Conservation (phyloP, 2,329 filamentous ascomycete species). For the Apiospora kogelbergensis region DNA sequence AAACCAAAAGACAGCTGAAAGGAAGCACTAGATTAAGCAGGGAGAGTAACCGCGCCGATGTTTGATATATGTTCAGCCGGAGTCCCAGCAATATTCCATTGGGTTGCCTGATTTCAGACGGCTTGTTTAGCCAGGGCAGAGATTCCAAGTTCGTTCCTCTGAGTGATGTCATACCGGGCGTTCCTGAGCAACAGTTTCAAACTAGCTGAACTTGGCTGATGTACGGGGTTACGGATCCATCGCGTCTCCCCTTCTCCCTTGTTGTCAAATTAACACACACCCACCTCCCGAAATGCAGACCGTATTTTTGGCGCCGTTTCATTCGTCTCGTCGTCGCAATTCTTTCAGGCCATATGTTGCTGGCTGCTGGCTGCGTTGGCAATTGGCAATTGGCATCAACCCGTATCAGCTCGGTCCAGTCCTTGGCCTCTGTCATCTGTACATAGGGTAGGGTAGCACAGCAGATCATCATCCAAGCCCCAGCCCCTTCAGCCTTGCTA, state of each 20-base stretch:
- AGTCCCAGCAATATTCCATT: neutral
- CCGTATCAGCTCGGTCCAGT: neutral
- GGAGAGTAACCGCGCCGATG: neutral
- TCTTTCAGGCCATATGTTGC: neutral
- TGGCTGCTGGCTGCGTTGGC: too few species aligned
- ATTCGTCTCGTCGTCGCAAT: neutral
- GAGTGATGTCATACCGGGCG: slow-evolving; percentile 1
- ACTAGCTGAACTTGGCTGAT: neutral
- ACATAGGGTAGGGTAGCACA: neutral
- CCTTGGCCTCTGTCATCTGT: slow-evolving; percentile 1
- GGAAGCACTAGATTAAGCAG: neutral
- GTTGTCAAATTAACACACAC: neutral
- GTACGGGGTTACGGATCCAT: neutral
- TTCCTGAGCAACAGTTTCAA: slow-evolving; percentile 5
- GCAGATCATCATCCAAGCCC: neutral
- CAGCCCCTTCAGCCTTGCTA: neutral
- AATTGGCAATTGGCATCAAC: slow-evolving; percentile 6
- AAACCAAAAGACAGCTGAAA: neutral
- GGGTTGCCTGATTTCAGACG: neutral
- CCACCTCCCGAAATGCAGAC: neutral
- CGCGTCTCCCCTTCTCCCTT: neutral
- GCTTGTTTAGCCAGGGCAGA: neutral
- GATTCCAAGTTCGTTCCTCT: neutral
- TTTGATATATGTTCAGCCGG: neutral
- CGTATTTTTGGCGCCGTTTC: neutral